Percentiles rank a stretch among this genome's conserved stretches.
Conservation (phyloP, 345 rosid genomes). For the Lenwebbia sp. region DNA sequence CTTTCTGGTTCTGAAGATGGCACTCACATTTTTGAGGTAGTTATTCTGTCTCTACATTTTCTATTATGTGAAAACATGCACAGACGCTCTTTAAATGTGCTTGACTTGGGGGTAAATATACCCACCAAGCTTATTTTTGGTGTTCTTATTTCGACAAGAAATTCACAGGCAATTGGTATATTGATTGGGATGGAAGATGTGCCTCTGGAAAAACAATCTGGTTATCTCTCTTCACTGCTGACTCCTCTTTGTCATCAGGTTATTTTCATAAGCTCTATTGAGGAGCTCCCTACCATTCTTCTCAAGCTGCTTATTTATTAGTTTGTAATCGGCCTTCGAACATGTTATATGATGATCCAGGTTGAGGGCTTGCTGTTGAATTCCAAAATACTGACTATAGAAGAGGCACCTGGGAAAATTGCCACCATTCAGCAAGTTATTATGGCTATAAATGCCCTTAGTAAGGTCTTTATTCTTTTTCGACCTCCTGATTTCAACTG, state of each 20-base stretch:
- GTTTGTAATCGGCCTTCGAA: conserved; percentile 4
- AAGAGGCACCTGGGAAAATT: conserved; percentile 45
- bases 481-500: background rate
- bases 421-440: conserved; percentile 61
- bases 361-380: conserved; percentile 51
- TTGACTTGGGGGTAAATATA: background rate
- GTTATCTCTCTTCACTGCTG: conserved; percentile 78
- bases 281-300: background rate
- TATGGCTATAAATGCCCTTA: conserved; percentile 84
- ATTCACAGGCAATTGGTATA: conserved; percentile 73
- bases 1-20: conserved; percentile 72
- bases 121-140: background rate
- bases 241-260: conserved; percentile 93
- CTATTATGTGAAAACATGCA: background rate
- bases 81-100: background rate
- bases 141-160: background rate
- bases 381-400: conserved; percentile 32
- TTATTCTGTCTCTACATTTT: background rate
- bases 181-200: conserved; percentile 92
- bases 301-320: background rate
- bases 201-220: conserved; percentile 73
- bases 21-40: conserved; percentile 88
- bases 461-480: conserved; percentile 58
- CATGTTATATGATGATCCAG: conserved; percentile 28
- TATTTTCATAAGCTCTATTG: background rate